Conservation (phyloP, 2,329 filamentous ascomycete genomes). For the Colletotrichum sp. region DNA sequence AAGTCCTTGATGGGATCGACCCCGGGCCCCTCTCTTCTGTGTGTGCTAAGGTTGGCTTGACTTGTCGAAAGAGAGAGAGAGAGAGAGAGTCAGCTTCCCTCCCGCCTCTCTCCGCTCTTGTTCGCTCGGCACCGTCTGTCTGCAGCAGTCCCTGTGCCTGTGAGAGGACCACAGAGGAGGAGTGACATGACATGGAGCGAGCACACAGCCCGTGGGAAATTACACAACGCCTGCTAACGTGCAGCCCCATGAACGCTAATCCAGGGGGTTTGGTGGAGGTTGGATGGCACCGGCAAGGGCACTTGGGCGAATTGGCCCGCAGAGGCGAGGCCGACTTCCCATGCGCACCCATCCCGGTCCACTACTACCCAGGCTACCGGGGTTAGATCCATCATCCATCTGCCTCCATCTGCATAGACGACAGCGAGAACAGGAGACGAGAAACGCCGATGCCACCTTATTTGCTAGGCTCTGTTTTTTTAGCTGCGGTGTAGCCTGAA, state of each 20-base stretch:
- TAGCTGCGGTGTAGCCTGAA: neutral
- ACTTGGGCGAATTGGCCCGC: constrained; percentile 10
- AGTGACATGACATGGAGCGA: constrained; percentile 13
- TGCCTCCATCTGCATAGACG: constrained; percentile 3
- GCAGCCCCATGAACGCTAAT: constrained; percentile 22
- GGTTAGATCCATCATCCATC: constrained; percentile 4
- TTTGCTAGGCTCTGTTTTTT: neutral
- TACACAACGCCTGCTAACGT: constrained; percentile 11
- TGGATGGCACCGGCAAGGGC: constrained; percentile 12
- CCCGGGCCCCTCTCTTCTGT: constrained; percentile 16
- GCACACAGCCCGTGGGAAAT: constrained; percentile 18
- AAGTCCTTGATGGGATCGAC: constrained; percentile 9
- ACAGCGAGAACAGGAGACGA: neutral
- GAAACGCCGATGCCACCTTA: constrained; percentile 14
- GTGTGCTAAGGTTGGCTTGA: neutral
- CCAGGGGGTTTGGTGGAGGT: constrained; percentile 23
- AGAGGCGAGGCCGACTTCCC: constrained; percentile 1
- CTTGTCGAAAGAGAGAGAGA: neutral
- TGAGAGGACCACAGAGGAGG: neutral
- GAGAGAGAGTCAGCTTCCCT: constrained; percentile 25
- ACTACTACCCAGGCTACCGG: neutral
- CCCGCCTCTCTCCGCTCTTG: neutral
- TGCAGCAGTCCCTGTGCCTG: neutral
- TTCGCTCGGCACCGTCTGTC: neutral
- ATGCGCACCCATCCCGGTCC: neutral